A percentile compares a stretch with the other conserved stretches of the same genome.
Conservation (phyloP, 495 filamentous ascomycete species). For the Xanthoparmelia taractica region DNA sequence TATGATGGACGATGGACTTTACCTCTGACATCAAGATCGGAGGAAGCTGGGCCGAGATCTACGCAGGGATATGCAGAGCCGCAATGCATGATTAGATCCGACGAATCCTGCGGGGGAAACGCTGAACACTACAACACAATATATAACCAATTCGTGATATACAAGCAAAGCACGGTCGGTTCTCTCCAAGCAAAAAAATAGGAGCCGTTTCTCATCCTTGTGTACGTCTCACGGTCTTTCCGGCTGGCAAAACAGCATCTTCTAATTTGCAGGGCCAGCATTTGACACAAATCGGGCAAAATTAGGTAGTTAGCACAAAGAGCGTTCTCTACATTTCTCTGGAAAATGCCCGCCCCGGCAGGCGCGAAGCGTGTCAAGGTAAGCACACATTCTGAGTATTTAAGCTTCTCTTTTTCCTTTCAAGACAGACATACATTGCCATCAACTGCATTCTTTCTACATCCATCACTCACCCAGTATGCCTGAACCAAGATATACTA, state of each 20-base stretch:
- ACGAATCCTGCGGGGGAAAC: not conserved
- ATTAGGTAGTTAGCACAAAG: not conserved
- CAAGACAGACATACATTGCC: not conserved
- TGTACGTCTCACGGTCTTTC: not conserved
- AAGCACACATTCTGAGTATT: not conserved
- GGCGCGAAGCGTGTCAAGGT: slow-evolving; percentile 53
- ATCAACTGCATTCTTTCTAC: not conserved
- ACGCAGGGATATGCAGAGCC: slow-evolving; percentile 10
- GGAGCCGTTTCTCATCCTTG: not conserved
- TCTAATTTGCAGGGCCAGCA: not conserved
- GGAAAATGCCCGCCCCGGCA: slow-evolving; percentile 47
- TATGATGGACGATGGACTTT: not conserved
- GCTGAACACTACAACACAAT: not conserved
- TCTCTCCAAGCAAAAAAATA: not conserved
- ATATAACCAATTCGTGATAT: not conserved
- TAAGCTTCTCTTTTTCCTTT: not conserved
- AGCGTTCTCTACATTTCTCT: not conserved
- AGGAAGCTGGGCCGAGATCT: slow-evolving; percentile 14
- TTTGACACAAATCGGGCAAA: not conserved
- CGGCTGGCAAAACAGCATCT: not conserved
- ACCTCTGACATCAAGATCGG: slow-evolving; percentile 4
- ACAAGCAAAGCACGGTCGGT: not conserved
- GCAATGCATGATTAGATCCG: slow-evolving; percentile 1
- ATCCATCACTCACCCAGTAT: slow-evolving; percentile 4
- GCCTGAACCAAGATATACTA: slow-evolving; percentile 12